Conservation (phyloP, 345 rosid genomes). For the Noccaea bulbosa region DNA sequence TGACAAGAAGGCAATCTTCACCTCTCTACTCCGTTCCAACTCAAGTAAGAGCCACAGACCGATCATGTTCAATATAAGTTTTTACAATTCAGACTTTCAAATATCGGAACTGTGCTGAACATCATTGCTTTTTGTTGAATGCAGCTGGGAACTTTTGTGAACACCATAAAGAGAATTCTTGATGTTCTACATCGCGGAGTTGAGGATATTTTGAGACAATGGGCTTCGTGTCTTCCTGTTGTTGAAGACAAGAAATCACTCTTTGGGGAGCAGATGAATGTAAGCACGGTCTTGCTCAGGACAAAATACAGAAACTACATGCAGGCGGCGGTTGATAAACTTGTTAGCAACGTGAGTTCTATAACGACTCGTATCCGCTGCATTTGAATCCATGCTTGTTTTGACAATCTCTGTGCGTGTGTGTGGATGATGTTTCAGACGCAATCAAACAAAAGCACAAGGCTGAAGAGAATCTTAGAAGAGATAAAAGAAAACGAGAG, state of each 20-base stretch:
- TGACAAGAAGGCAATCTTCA: slow-evolving; percentile 84
- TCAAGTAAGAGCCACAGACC: slow-evolving; percentile 58
- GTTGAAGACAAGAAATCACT: slow-evolving; percentile 70
- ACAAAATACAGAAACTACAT: slow-evolving; percentile 91
- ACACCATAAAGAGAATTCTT: slow-evolving; percentile 88
- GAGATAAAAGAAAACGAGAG: slow-evolving; percentile 92
- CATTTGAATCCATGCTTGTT: not conserved
- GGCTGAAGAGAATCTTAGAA: slow-evolving; percentile 83
- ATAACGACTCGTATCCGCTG: not conserved
- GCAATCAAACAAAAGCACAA: slow-evolving; percentile 72
- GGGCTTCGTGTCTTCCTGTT: slow-evolving; percentile 86
- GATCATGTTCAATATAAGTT: not conserved
- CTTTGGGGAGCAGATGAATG: slow-evolving; percentile 94
- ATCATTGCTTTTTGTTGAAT: slow-evolving; percentile 24
- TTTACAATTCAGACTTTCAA: not conserved
- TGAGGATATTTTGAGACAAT: slow-evolving; percentile 78
- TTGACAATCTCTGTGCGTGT: slow-evolving; percentile 4
- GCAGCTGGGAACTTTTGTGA: slow-evolving; percentile 86
- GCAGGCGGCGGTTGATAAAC: slow-evolving; percentile 93
- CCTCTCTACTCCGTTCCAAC: slow-evolving; percentile 72
- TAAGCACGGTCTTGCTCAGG: slow-evolving; percentile 77
- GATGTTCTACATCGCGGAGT: slow-evolving; percentile 83
- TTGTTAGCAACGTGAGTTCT: slow-evolving; percentile 75
- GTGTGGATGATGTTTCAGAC: slow-evolving; percentile 49
- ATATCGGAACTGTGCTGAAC: not conserved